Conservation (phyloP, 2,329 filamentous ascomycete genomes). For the Macrophomina tecta region DNA sequence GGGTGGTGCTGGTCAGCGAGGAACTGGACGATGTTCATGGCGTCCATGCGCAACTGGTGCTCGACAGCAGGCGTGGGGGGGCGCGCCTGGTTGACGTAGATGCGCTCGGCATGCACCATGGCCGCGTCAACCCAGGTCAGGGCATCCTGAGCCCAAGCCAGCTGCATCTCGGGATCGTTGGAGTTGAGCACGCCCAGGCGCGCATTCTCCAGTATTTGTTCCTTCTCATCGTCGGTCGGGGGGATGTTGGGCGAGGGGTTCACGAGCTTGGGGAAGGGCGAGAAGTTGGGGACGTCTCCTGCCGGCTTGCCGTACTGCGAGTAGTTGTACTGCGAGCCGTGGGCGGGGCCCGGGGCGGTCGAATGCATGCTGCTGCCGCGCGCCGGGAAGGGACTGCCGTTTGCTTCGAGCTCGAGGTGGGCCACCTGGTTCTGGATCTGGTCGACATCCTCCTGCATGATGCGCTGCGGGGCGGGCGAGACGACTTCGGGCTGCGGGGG, state of each 20-base stretch:
- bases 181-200: conserved; percentile 85
- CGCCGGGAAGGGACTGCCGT: conserved; percentile 37
- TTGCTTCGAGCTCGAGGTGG: conserved; percentile 83
- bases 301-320: conserved; percentile 41
- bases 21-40: conserved; percentile 89
- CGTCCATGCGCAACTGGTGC: conserved; percentile 85
- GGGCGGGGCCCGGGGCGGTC: conserved; percentile 33
- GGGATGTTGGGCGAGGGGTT: conserved; percentile 85
- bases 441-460: conserved; percentile 86
- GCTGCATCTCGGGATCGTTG: conserved; percentile 93
- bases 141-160: conserved; percentile 94
- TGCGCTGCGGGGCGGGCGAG: conserved; percentile 74
- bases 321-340: conserved; percentile 37
- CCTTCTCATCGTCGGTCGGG: conserved; percentile 91
- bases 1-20: conserved; percentile 91
- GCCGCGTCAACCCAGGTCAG: conserved; percentile 87
- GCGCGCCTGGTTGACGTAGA: conserved; percentile 65
- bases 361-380: conserved; percentile 29
- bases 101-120: conserved; percentile 75
- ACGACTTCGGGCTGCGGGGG: conserved; percentile 65
- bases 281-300: conserved; percentile 76
- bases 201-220: conserved; percentile 84
- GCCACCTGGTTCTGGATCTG: conserved; percentile 93
- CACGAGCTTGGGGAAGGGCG: conserved; percentile 85
- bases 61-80: conserved; percentile 84